Evolutionary conservation across 2,329 filamentous ascomycete genomes (phyloP).

Genomic region (Stemphylium vesicarium): DNA sequence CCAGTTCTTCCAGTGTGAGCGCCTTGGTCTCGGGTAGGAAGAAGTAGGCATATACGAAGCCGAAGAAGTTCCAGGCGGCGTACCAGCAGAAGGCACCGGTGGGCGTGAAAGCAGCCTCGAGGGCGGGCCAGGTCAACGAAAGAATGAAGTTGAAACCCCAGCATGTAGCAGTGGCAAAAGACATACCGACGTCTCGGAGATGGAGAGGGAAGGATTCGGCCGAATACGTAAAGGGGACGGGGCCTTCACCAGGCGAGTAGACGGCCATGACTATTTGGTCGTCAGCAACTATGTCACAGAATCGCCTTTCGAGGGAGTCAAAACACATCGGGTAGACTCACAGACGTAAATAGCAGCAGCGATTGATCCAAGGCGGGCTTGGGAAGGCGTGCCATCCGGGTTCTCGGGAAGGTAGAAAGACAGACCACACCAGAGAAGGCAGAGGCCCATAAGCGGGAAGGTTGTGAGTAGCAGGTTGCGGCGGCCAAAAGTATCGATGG

Average conservation of each 20-base stretch:
- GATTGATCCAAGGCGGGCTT: constrained; percentile 41
- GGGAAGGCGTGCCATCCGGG: constrained; percentile 15
- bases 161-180: constrained; percentile 58
- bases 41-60: constrained; percentile 52
- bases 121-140: constrained; percentile 60
- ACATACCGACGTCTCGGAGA: constrained; percentile 52
- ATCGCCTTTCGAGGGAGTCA: background rate
- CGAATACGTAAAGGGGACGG: constrained; percentile 46
- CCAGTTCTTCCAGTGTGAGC: constrained; percentile 38
- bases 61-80: constrained; percentile 61
- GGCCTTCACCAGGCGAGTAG: constrained; percentile 40
- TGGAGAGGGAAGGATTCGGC: constrained; percentile 56
- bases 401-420: constrained; percentile 35
- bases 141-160: constrained; percentile 65
- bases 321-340: background rate
- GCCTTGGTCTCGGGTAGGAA: constrained; percentile 41
- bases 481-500: constrained; percentile 54
- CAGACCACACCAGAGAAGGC: constrained; percentile 39
- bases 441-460: constrained; percentile 56
- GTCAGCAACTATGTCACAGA: background rate
- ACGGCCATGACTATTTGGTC: constrained; percentile 52
- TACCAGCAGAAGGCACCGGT: constrained; percentile 64
- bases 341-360: constrained; percentile 29
- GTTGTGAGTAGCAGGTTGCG: constrained; percentile 54
- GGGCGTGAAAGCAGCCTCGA: constrained; percentile 55